Conservation (phyloP, 2,329 filamentous ascomycete species). For the Monosporascus sp. region DNA sequence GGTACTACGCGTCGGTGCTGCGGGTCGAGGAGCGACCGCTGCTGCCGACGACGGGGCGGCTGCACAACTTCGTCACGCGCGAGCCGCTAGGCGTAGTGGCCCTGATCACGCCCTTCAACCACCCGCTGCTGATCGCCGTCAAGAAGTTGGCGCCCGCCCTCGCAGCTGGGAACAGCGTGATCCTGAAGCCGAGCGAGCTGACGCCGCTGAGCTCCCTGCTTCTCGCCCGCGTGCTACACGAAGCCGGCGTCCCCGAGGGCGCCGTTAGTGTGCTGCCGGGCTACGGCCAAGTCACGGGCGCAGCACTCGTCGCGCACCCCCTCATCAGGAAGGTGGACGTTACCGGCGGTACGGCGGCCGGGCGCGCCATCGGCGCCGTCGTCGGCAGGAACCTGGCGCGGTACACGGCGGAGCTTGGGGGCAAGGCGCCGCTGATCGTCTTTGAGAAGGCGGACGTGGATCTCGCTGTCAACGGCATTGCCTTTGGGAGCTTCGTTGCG, state of each 20-base stretch:
- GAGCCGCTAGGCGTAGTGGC: constrained; percentile 54
- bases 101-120: constrained; percentile 54
- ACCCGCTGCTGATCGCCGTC: constrained; percentile 52
- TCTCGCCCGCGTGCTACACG: constrained; percentile 54
- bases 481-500: constrained; percentile 52
- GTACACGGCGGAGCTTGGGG: constrained; percentile 66
- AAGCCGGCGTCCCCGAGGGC: constrained; percentile 66
- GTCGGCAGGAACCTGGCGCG: constrained; percentile 63
- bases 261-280: constrained; percentile 61
- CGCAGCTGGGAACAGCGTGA: constrained; percentile 52
- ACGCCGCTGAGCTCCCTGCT: constrained; percentile 57
- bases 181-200: constrained; percentile 59
- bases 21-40: constrained; percentile 63
- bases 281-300: constrained; percentile 46
- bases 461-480: constrained; percentile 64
- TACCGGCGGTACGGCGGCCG: constrained; percentile 69
- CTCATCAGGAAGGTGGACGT: constrained; percentile 64
- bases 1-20: constrained; percentile 63
- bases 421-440: constrained; percentile 65
- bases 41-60: constrained; percentile 57
- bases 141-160: constrained; percentile 58
- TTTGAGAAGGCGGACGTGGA: constrained; percentile 61
- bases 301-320: constrained; percentile 46
- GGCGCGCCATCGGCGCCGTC: constrained; percentile 61
- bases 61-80: constrained; percentile 52